Conservation (phyloP, 2,329 filamentous ascomycete species). For the Calonectria pteridis region DNA sequence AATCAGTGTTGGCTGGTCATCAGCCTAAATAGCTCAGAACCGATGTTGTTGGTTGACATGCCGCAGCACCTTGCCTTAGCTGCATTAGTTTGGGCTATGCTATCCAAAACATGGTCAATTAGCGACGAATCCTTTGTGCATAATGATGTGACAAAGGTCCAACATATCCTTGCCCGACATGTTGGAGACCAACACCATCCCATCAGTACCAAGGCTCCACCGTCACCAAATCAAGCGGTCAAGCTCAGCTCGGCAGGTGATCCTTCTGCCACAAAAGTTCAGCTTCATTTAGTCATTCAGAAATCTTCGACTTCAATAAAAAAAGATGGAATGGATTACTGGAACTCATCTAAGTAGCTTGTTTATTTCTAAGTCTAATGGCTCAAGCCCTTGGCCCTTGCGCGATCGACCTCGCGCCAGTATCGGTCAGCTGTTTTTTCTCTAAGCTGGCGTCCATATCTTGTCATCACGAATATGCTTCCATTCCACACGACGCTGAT, state of each 20-base stretch:
- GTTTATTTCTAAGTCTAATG: neutral
- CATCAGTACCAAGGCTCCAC: neutral
- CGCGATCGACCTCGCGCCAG: conserved; percentile 25
- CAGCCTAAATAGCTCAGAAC: neutral
- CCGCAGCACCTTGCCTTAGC: neutral
- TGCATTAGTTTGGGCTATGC: neutral
- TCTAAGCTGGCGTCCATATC: conserved; percentile 19
- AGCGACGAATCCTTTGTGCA: neutral
- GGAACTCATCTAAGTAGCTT: neutral
- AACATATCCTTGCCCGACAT: neutral
- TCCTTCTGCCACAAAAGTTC: neutral
- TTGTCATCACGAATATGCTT: conserved; percentile 21
- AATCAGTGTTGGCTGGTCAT: neutral
- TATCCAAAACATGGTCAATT: neutral
- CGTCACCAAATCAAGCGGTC: neutral
- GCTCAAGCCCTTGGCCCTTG: conserved; percentile 9
- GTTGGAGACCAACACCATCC: neutral
- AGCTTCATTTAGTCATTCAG: neutral
- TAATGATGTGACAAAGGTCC: neutral
- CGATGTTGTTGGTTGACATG: neutral
- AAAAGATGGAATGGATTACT: neutral
- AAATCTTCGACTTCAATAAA: neutral
- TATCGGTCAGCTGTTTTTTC: conserved; percentile 20
- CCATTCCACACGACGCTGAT: conserved; percentile 25
- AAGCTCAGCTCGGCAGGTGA: neutral